phyloP scores from a whole-genome alignment of 108 stramenopile species.

The Nannochloropsis gaditana region DNA sequence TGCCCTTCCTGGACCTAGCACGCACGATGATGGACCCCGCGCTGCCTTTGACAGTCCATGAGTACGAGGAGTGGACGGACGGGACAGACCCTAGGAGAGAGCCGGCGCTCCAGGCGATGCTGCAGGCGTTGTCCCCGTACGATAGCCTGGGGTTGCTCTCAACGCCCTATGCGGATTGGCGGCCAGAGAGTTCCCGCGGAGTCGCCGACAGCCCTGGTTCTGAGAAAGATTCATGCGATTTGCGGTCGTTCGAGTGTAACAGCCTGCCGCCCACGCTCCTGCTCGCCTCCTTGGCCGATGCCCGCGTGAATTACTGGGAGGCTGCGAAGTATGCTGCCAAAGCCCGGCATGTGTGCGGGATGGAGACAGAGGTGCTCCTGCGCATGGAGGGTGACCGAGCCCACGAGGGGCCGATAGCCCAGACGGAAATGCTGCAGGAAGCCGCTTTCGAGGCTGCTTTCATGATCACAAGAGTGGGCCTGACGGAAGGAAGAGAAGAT shows the following conservation, averaged over 20 bases:
- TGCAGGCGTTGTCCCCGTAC: slow-evolving; percentile 39
- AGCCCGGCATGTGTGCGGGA: neutral
- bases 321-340: slow-evolving; percentile 5
- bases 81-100: slow-evolving; percentile 32
- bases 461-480: neutral
- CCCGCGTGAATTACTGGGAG: neutral
- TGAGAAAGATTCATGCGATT: too few species aligned
- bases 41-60: slow-evolving; percentile 62
- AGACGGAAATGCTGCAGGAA: neutral
- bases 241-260: too few species aligned
- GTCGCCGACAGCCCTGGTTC: neutral
- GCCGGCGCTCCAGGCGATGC: neutral
- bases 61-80: slow-evolving; percentile 67
- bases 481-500: neutral
- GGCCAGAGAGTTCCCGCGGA: neutral
- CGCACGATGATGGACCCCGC: slow-evolving; percentile 55
- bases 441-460: neutral
- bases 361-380: slow-evolving; percentile 9
- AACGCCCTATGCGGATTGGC: neutral
- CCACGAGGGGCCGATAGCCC: neutral
- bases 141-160: slow-evolving; percentile 23
- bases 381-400: neutral
- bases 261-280: neutral
- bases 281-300: neutral
- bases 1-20: slow-evolving; percentile 61